Evolutionary conservation across 2,329 filamentous ascomycete species (phyloP).

Genomic region (Huntiella omanensis): DNA sequence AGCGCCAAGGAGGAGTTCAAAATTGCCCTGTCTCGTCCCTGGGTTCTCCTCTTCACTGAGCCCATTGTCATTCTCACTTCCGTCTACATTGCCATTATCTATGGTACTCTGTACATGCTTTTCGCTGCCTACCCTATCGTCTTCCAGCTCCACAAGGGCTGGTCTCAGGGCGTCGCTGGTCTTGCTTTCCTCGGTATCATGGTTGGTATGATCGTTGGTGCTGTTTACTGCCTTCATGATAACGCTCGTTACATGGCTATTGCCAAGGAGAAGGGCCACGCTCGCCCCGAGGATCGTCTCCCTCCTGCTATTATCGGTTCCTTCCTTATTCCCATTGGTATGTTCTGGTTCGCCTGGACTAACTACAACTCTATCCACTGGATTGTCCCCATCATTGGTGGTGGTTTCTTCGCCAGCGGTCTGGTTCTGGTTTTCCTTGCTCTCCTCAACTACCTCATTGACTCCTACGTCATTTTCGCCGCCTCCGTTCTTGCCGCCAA

Average conservation of each 20-base stretch:
- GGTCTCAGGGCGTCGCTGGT: constrained; percentile 37
- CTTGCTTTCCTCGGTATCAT: constrained; percentile 46
- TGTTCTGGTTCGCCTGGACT: constrained; percentile 51
- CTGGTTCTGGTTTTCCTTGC: constrained; percentile 47
- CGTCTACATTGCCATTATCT: constrained; percentile 44
- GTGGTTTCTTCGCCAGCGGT: constrained; percentile 33
- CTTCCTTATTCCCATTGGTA: constrained; percentile 36
- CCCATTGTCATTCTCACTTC: constrained; percentile 46
- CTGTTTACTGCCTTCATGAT: constrained; percentile 31
- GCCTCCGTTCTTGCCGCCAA: constrained; percentile 58
- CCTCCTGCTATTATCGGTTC: constrained; percentile 41
- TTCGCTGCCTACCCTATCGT: constrained; percentile 41
- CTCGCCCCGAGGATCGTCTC: constrained; percentile 44
- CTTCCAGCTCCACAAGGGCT: constrained; percentile 37
- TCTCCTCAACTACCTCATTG: constrained; percentile 48
- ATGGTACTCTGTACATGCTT: constrained; percentile 34
- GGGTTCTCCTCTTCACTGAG: constrained; percentile 45
- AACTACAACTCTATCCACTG: constrained; percentile 36
- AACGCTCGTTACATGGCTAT: constrained; percentile 33
- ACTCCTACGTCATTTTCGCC: constrained; percentile 56
- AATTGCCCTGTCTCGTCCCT: constrained; percentile 40
- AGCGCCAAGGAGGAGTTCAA: constrained; percentile 31
- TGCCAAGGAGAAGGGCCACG: constrained; percentile 31
- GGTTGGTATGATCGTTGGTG: constrained; percentile 41
- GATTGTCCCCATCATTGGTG: constrained; percentile 29